Base-by-base conservation (phyloP, 2,329 filamentous ascomycete species). In the Apiospora koreana region DNA sequence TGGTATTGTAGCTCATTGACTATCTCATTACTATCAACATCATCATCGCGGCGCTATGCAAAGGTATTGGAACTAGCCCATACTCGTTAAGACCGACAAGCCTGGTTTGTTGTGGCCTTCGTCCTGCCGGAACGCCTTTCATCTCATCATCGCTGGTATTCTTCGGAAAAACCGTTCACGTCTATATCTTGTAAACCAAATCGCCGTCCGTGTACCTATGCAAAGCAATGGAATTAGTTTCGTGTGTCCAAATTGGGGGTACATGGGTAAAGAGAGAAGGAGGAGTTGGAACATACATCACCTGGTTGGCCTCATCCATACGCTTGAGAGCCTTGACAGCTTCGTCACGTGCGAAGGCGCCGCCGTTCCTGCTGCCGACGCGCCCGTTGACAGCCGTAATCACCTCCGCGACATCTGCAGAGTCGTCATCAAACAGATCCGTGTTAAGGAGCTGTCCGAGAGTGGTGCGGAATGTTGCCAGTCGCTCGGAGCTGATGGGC, bases 401-500 rank as follows among this genome's bases (percentile, higher is more conserved):
- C 42, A 99, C 86, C 35, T 89, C 88, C 72, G 91, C 89, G 1
- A 98, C 87, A 72, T 92, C 87, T 18, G 94, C 94, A 23, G 91
- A 90, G 77, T 98, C 96, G 72, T 97, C 93, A 42, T 91, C 89
- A 79, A 99, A 99, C n/a, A 99, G 81, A 16, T 89, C 86, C 0
- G 92, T 92, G 76, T 92, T 92, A 77, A 97, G 91, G 69, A 99
- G 86, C 76, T 94, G 92, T 31, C 96, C 96, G 3, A 99, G 86
- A 2, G 93, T 89, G 14, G 89, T 89, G 69, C 94, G 91, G 90
- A 99, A 99, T 1, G 89, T 83, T 7, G 88, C 84, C 35, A 97
- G 83, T 50, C 96, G 89, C 50, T 86, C 85, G 0, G 88, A 76
- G 1, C 87, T 84, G 77, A 94, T 90, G 1, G 87, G 84, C 0